These are phyloP conservation scores for Solanum sitiens DNA, from an alignment of 257 asterid species.

Conservation along the genomic window DNA sequence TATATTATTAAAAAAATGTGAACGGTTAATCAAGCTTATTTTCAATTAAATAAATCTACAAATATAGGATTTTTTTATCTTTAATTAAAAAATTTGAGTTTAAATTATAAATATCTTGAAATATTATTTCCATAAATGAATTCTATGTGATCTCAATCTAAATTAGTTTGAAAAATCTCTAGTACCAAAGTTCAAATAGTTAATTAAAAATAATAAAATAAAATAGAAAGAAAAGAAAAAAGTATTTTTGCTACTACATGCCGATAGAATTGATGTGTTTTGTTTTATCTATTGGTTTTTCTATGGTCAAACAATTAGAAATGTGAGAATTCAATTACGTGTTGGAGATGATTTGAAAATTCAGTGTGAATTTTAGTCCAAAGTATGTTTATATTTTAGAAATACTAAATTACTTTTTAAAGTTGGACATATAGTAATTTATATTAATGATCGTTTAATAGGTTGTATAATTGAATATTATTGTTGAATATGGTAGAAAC, in stretches of 20 bases:
- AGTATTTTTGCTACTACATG: not conserved
- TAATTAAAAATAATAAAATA: too few relatives aligned
- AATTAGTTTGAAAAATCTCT: not conserved
- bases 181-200: not conserved
- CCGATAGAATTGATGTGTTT: not conserved
- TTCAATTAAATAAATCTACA: not conserved
- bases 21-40: not conserved
- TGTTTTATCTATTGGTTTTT: not conserved
- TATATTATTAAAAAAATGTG: too few relatives aligned
- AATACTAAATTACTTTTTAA: too few relatives aligned
- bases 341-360: not conserved
- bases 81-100: fast-evolving
- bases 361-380: not conserved
- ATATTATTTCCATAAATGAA: not conserved
- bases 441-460: not conserved
- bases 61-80: not conserved
- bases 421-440: not conserved
- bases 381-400: too few relatives aligned
- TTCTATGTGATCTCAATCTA: not conserved
- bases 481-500: not conserved
- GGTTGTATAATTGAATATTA: too few relatives aligned
- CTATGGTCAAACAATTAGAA: not conserved
- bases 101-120: not conserved
- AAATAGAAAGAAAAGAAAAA: too few relatives aligned
- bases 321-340: not conserved